These are phyloP conservation scores for Passiflora organensis DNA, from an alignment of 345 rosid species.

Conservation along the genomic window DNA sequence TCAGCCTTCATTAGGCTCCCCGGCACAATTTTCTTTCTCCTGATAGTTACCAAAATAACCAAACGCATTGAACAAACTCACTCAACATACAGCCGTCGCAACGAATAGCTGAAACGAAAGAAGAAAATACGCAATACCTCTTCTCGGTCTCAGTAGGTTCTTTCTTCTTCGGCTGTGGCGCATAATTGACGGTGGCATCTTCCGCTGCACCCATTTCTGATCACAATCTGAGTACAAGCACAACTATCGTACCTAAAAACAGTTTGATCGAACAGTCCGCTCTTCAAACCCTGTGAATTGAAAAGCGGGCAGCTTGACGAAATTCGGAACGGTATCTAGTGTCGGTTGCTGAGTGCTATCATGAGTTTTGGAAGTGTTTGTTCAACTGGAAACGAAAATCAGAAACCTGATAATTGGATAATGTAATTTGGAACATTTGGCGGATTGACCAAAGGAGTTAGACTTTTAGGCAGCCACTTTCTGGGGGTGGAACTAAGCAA, in stretches of 20 bases:
- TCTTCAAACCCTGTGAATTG: neutral
- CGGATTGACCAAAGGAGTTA: too few species aligned
- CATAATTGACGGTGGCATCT: constrained; percentile 24
- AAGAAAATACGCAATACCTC: constrained; percentile 28
- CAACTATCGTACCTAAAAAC: too few species aligned
- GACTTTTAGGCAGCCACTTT: too few species aligned
- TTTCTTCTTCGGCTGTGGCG: constrained; percentile 48
- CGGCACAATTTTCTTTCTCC: constrained; percentile 82
- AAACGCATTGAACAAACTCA: neutral
- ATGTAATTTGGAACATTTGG: too few species aligned
- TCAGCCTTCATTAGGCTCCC: constrained; percentile 90
- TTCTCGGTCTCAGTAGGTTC: constrained; percentile 54
- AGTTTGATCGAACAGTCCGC: too few species aligned
- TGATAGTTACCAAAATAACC: constrained; percentile 16
- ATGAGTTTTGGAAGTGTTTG: too few species aligned
- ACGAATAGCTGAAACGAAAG: neutral
- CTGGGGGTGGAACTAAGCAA: too few species aligned
- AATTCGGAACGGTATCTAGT: too few species aligned
- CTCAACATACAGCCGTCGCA: too few species aligned
- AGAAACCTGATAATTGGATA: too few species aligned
- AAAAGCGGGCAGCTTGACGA: neutral
- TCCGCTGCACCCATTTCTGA: constrained; percentile 39
- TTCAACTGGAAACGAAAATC: too few species aligned
- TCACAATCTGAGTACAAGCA: neutral
- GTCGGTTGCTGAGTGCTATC: too few species aligned